Conservation (phyloP, 2,329 filamentous ascomycete species). For the Trichoderma hamatum region DNA sequence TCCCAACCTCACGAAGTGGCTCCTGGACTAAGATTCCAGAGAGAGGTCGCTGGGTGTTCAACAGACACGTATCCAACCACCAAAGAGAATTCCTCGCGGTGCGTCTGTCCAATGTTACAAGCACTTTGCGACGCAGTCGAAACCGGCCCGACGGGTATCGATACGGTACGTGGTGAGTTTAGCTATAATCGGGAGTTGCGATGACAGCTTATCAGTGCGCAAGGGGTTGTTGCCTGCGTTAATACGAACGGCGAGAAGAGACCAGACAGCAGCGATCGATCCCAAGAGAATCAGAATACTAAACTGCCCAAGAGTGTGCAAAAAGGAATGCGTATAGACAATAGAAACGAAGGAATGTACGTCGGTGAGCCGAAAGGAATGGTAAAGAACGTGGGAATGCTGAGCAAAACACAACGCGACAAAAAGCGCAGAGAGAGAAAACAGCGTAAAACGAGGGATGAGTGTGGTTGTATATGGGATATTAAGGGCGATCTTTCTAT, state of each 20-base stretch:
- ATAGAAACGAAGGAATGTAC: constrained; percentile 26
- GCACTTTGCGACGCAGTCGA: constrained; percentile 9
- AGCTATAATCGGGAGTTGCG: background rate
- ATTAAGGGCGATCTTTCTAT: constrained; percentile 19
- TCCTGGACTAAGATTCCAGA: constrained; percentile 35
- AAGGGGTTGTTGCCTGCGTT: background rate
- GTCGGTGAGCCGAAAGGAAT: constrained; percentile 25
- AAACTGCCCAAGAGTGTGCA: background rate
- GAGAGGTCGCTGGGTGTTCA: constrained; percentile 21
- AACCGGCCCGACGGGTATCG: constrained; percentile 19
- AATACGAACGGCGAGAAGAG: background rate
- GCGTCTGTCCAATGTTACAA: constrained; percentile 1
- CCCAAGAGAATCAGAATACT: background rate
- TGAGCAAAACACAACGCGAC: constrained; percentile 19
- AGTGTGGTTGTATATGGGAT: constrained; percentile 1
- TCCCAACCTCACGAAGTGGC: constrained; percentile 30
- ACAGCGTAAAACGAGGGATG: constrained; percentile 13
- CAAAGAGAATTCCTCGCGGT: constrained; percentile 13
- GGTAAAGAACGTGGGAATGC: constrained; percentile 28
- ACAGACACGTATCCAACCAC: constrained; percentile 17
- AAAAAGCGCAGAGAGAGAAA: constrained; percentile 18
- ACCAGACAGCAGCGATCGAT: background rate
- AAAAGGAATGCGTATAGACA: constrained; percentile 25
- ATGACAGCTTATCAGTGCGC: constrained; percentile 5
- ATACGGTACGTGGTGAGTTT: background rate